phyloP scores from a whole-genome alignment of 495 filamentous ascomycete species.

The Penicillium simplicissimum region DNA sequence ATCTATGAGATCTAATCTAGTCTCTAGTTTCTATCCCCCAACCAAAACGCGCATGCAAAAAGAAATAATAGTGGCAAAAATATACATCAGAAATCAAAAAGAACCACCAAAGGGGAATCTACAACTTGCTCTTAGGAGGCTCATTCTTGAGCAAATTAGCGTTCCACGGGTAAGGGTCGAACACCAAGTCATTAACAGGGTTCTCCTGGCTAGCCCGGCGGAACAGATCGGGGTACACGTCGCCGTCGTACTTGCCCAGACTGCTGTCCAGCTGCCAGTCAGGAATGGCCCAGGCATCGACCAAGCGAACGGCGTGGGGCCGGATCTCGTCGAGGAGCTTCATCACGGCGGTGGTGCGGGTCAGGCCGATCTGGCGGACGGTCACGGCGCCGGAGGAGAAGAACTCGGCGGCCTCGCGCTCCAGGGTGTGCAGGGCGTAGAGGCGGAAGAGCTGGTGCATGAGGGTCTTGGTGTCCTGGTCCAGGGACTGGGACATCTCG shows the following conservation, averaged over 20 bases:
- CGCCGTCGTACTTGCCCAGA: constrained; percentile 63
- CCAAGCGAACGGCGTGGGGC: constrained; percentile 64
- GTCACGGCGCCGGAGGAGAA: constrained; percentile 63
- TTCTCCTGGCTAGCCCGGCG: constrained; percentile 64
- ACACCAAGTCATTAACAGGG: constrained; percentile 63
- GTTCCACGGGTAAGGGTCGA: constrained; percentile 68
- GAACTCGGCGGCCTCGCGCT: constrained; percentile 66
- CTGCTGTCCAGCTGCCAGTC: constrained; percentile 70
- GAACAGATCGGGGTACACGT: constrained; percentile 72
- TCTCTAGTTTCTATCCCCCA: constrained; percentile 9
- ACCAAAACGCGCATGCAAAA: constrained; percentile 11
- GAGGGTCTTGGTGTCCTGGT: constrained; percentile 50
- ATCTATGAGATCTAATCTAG: constrained; percentile 5
- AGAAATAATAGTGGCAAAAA: neutral
- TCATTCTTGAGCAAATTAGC: constrained; percentile 57
- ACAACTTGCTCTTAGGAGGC: constrained; percentile 44
- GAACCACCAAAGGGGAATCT: constrained; percentile 1
- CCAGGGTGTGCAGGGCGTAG: constrained; percentile 63
- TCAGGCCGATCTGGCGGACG: constrained; percentile 63
- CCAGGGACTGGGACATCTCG: constrained; percentile 47
- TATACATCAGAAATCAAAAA: constrained; percentile 14
- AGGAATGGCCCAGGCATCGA: constrained; percentile 67
- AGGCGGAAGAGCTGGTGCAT: constrained; percentile 67
- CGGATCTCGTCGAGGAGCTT: constrained; percentile 65
- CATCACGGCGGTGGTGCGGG: constrained; percentile 61